phyloP scores from a whole-genome alignment of 768 basidiomycete species.

The Rhodotorula sphaerocarpa region DNA sequence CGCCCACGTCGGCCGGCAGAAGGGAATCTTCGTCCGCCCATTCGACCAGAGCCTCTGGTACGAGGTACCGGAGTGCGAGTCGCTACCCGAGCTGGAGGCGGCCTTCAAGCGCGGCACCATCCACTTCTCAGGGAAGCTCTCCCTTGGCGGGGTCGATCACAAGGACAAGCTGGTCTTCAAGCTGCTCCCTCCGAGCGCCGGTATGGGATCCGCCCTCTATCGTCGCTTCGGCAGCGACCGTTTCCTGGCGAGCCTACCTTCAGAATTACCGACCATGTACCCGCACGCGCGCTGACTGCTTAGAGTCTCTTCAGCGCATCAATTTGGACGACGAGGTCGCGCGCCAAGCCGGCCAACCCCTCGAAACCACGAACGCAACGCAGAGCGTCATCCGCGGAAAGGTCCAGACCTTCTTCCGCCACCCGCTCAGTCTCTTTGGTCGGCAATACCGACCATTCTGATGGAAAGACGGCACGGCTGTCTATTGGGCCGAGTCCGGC shows the following conservation, averaged over 20 bases:
- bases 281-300: too few species aligned
- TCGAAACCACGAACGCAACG: neutral
- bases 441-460: conserved; percentile 19
- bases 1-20: neutral
- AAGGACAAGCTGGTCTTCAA: conserved; percentile 1
- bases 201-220: conserved; percentile 9
- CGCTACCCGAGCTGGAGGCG: conserved; percentile 11
- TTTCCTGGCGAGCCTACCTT: conserved; percentile 15
- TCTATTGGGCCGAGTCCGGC: conserved; percentile 25
- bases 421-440: conserved; percentile 16
- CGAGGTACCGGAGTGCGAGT: conserved; percentile 15
- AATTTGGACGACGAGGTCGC: conserved; percentile 14
- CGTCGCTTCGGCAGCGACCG: conserved; percentile 18
- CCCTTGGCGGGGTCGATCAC: too few species aligned
- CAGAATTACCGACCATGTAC: too few species aligned
- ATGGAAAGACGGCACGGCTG: conserved; percentile 23
- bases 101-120: conserved; percentile 11
- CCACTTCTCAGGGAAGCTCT: conserved; percentile 14
- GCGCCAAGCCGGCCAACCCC: neutral
- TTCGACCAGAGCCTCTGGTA: conserved; percentile 11
- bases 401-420: conserved; percentile 4
- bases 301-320: conserved; percentile 9
- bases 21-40: neutral
- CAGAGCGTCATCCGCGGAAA: neutral
- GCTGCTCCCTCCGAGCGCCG: conserved; percentile 8